Percentiles rank a stretch among this genome's conserved stretches.
Conservation (phyloP, 257 asterid species). For the Leonotis leonurus region DNA sequence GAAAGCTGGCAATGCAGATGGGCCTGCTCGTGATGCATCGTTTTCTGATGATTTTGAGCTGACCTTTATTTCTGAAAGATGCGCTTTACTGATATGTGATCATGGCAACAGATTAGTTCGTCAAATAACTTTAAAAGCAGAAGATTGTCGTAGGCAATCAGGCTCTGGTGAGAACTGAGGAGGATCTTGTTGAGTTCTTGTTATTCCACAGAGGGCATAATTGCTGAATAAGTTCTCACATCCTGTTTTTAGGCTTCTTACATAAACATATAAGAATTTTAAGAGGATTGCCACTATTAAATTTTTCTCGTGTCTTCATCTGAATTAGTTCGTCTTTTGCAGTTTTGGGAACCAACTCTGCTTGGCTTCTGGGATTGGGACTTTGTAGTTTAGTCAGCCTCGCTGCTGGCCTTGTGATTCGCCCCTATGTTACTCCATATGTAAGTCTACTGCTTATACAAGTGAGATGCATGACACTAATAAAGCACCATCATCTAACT, state of each 20-base stretch:
- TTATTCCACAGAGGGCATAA: background rate
- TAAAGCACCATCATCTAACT: conserved; percentile 24
- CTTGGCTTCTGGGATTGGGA: conserved; percentile 52
- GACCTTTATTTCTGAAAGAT: conserved; percentile 52
- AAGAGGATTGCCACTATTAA: background rate
- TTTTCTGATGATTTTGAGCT: conserved; percentile 52
- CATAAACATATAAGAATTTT: background rate
- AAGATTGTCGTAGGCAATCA: conserved; percentile 48
- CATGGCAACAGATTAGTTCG: conserved; percentile 60
- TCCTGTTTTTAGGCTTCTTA: conserved; percentile 1
- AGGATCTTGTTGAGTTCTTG: background rate
- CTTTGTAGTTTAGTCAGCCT: conserved; percentile 59
- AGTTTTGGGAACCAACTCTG: conserved; percentile 49
- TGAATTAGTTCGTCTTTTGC: conserved; percentile 15
- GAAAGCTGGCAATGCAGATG: conserved; percentile 54
- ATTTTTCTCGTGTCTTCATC: no score
- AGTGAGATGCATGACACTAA: background rate
- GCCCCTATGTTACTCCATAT: conserved; percentile 51
- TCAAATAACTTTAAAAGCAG: conserved; percentile 57
- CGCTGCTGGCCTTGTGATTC: conserved; percentile 54
- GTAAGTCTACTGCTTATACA: conserved; percentile 38
- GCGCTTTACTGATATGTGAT: conserved; percentile 73
- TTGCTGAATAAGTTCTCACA: background rate
- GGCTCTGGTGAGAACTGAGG: conserved; percentile 45
- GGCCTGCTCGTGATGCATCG: conserved; percentile 62